These are phyloP conservation scores for Castanea mollissima DNA, from an alignment of 306 rosid genomes.

Conservation along the genomic window DNA sequence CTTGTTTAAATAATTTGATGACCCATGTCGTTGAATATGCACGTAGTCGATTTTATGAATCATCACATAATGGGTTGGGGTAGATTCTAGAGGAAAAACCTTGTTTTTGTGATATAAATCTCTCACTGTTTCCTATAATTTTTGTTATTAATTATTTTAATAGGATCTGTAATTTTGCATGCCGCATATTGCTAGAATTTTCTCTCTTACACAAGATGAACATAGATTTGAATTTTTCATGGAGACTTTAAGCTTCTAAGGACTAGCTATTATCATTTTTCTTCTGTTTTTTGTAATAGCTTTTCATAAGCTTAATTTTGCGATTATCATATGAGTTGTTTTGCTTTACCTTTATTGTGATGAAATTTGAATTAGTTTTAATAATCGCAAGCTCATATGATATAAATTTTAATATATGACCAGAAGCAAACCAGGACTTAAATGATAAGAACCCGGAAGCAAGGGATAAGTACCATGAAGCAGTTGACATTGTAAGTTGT, in stretches of 20 bases:
- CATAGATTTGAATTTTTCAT: background rate
- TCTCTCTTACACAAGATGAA: background rate
- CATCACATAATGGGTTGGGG: too few relatives aligned
- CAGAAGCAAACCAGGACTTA: constrained; percentile 46
- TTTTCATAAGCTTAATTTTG: background rate
- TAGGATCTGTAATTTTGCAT: background rate
- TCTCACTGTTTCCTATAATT: too few relatives aligned
- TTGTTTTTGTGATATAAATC: too few relatives aligned
- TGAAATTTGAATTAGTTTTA: background rate
- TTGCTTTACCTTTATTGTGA: background rate
- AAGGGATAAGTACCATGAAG: constrained; percentile 37
- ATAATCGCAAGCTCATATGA: background rate
- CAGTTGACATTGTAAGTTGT: constrained; percentile 50
- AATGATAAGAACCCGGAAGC: constrained; percentile 30
- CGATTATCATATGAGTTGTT: background rate
- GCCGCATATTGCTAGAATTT: background rate
- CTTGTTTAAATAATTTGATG: too few relatives aligned
- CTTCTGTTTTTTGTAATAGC: background rate
- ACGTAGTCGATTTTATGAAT: too few relatives aligned
- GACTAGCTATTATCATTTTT: background rate
- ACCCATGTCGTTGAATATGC: too few relatives aligned
- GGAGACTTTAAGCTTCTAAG: background rate
- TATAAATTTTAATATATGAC: constrained; percentile 4
- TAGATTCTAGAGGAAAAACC: too few relatives aligned
- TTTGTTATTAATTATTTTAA: background rate